These are phyloP conservation scores for Neolentinus lepideus DNA, from an alignment of 1,284 basidiomycete genomes.

Conservation along the genomic window DNA sequence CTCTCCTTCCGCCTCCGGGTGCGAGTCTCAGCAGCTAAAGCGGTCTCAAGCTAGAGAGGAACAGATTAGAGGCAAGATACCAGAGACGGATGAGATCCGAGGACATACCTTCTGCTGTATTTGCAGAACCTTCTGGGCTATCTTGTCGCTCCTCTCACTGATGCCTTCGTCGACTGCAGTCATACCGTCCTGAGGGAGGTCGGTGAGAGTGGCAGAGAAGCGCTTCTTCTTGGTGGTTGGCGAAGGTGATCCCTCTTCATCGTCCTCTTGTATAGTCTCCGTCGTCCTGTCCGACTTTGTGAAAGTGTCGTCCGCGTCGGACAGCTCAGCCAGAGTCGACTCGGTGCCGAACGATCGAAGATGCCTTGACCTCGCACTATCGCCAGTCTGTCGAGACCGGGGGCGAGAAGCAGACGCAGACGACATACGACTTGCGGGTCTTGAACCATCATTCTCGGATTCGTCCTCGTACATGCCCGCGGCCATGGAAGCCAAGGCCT, in stretches of 20 bases:
- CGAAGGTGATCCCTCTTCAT: conserved; percentile 39
- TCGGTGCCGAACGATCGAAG: conserved; percentile 68
- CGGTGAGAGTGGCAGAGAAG: conserved; percentile 60
- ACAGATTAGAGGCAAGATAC: neutral
- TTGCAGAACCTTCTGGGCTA: conserved; percentile 74
- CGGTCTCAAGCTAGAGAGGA: conserved; percentile 55
- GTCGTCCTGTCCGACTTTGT: conserved; percentile 36
- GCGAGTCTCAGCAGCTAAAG: conserved; percentile 50
- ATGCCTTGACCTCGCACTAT: conserved; percentile 14
- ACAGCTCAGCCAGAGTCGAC: conserved; percentile 65
- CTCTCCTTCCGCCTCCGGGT: conserved; percentile 30
- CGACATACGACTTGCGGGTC: conserved; percentile 36
- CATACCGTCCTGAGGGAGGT: conserved; percentile 67
- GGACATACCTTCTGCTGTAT: conserved; percentile 71
- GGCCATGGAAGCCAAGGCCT: conserved; percentile 76
- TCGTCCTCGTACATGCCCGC: conserved; percentile 57
- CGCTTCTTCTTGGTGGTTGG: conserved; percentile 52
- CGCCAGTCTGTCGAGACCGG: conserved; percentile 43
- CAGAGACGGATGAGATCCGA: neutral
- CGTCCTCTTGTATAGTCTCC: conserved; percentile 45
- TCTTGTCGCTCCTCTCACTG: conserved; percentile 73
- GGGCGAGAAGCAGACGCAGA: conserved; percentile 39
- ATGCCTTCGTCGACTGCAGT: conserved; percentile 78
- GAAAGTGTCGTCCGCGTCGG: conserved; percentile 29
- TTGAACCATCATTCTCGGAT: conserved; percentile 56